These are phyloP conservation scores for Apiospora rasikravindrae DNA, from an alignment of 2,329 filamentous ascomycete genomes.

Conservation along the genomic window DNA sequence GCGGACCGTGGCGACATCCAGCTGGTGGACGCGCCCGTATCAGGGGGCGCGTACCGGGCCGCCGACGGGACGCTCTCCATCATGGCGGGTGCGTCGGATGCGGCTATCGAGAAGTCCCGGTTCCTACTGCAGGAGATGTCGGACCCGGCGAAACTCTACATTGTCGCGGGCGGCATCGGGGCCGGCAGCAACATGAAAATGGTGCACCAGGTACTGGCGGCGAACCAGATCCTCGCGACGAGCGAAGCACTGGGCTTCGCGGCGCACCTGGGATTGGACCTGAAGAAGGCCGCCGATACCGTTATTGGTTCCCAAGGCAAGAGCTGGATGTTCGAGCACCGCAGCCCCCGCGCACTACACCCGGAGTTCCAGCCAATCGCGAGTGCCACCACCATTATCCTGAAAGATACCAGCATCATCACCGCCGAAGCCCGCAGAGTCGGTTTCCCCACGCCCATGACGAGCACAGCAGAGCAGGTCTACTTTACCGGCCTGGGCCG, in stretches of 20 bases:
- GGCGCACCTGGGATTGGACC: slow-evolving; percentile 58
- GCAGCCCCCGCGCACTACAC: slow-evolving; percentile 59
- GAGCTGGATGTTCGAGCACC: slow-evolving; percentile 68
- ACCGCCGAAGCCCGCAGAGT: slow-evolving; percentile 65
- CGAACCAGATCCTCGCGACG: slow-evolving; percentile 65
- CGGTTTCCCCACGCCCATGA: slow-evolving; percentile 65
- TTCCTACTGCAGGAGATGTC: slow-evolving; percentile 69
- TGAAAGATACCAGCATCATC: slow-evolving; percentile 70
- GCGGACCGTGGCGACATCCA: slow-evolving; percentile 65
- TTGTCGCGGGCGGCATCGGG: slow-evolving; percentile 64
- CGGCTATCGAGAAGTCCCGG: slow-evolving; percentile 60
- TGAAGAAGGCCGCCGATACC: slow-evolving; percentile 45
- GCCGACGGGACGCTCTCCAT: slow-evolving; percentile 76
- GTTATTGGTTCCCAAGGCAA: slow-evolving; percentile 55
- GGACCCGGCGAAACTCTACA: slow-evolving; percentile 64
- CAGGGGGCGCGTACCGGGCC: slow-evolving; percentile 70
- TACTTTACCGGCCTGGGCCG: slow-evolving; percentile 65
- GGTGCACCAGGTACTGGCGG: slow-evolving; percentile 67
- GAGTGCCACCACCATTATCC: slow-evolving; percentile 64
- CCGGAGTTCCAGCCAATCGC: slow-evolving; percentile 59
- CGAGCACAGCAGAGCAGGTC: slow-evolving; percentile 66
- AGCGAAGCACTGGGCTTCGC: slow-evolving; percentile 67
- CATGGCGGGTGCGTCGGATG: slow-evolving; percentile 68
- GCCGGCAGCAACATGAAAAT: slow-evolving; percentile 67
- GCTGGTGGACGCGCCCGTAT: slow-evolving; percentile 75